Evolutionary conservation across 2,329 filamentous ascomycete species (phyloP), one percentile per base, ranked within the genome.

Genomic region (Pseudonectria buxi): DNA sequence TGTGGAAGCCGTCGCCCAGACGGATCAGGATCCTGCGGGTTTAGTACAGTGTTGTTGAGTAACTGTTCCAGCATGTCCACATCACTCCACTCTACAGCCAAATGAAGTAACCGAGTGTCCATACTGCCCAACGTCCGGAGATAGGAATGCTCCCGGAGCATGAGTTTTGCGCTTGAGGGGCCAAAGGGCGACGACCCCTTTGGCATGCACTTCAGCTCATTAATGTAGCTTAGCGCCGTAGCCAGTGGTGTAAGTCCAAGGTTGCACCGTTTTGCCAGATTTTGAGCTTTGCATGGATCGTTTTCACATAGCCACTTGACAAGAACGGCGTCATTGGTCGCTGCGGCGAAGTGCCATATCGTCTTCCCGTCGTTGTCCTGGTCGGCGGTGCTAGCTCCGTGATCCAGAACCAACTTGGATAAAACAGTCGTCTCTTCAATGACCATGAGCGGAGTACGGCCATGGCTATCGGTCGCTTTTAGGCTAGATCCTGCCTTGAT

Each of bases 271-370:
- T 36, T 44, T 7, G 30, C 39, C 12, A 64, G 36, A 34, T 62
- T 63, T 7, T 45, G 28, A 3, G 43, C 27, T 18, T 44, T 55
- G 14, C 32, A 27, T 4, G 56, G 46, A 32, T 65, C 62, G 7
- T 56, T 37, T 2, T 43, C 30, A 26, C 46, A 40, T 2, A 67
- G 51, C 44, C 51, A 61, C 10, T 47, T 36, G 14, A 64, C 43
- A 4, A 61, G 35, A 1, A 16, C 22, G 2, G 37, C 26, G 25
- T 63, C 61, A 14, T 54, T 53, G 3, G 57, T 59, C 7, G 55
- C 54, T 1, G 60, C 61, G 3, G 52, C 54, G 10, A 56, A 51
- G 36, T 65, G 62, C 62, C 63, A 65, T 10, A 65, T 54, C 18
- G 53, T 65, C 18, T 55, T 53, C 1, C 57, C 58, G 3, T 48